Evolutionary conservation across 345 rosid species (phyloP).

Genomic region (Bruguiera gymnorhiza): DNA sequence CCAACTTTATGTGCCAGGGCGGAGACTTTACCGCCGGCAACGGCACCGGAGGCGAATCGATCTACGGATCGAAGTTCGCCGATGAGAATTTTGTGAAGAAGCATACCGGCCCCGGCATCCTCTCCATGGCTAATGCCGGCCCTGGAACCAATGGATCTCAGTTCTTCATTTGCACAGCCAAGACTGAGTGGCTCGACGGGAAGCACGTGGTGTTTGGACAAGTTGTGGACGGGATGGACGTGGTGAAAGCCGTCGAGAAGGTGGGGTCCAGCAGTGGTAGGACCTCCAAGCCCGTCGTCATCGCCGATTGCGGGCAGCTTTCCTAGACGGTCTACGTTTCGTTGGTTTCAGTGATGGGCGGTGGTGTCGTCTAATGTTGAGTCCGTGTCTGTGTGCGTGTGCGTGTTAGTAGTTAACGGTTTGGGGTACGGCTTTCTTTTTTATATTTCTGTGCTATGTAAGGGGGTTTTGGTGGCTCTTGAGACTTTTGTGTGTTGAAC

Average conservation of each 20-base stretch:
- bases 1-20: slow-evolving; percentile 31
- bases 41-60: slow-evolving; percentile 33
- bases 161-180: slow-evolving; percentile 24
- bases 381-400: neutral
- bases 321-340: neutral
- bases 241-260: slow-evolving; percentile 23
- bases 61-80: slow-evolving; percentile 28
- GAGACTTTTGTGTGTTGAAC: too few species aligned
- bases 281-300: slow-evolving; percentile 14
- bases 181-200: slow-evolving; percentile 31
- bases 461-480: too few species aligned
- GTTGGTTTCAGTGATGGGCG: neutral
- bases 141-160: slow-evolving; percentile 36
- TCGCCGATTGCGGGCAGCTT: slow-evolving; percentile 26
- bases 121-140: slow-evolving; percentile 31
- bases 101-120: slow-evolving; percentile 30
- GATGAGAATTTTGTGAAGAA: slow-evolving; percentile 32
- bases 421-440: too few species aligned
- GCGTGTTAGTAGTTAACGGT: too few species aligned
- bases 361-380: neutral
- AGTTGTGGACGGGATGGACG: slow-evolving; percentile 22
- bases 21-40: slow-evolving; percentile 31
- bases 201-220: slow-evolving; percentile 28
- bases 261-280: slow-evolving; percentile 15
- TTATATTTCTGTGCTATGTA: too few species aligned